phyloP scores from a whole-genome alignment of 768 basidiomycete genomes.

The Dendrothele bispora region DNA sequence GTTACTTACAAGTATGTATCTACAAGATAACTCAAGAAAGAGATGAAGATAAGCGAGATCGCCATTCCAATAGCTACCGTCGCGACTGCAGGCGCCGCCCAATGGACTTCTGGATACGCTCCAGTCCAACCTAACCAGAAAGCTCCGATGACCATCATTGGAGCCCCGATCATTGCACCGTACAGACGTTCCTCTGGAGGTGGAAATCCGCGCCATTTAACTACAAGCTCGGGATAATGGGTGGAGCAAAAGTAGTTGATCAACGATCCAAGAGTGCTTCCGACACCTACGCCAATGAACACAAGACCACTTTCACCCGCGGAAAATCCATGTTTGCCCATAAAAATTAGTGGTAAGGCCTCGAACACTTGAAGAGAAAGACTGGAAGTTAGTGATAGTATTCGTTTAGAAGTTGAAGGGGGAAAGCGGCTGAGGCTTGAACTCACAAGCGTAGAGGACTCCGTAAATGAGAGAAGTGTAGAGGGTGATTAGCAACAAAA shows the following conservation, averaged over 20 bases:
- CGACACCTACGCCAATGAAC: slow-evolving; percentile 39
- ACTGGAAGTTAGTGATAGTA: not conserved
- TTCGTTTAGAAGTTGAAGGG: too few species aligned
- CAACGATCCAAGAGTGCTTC: slow-evolving; percentile 28
- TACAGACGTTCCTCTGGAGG: slow-evolving; percentile 40
- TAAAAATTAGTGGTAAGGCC: slow-evolving; percentile 37
- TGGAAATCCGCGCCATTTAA: slow-evolving; percentile 37
- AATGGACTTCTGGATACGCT: slow-evolving; percentile 30
- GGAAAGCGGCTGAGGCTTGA: slow-evolving; percentile 3
- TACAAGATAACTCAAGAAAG: slow-evolving; percentile 59
- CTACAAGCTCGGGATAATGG: slow-evolving; percentile 30
- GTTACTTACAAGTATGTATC: slow-evolving; percentile 53
- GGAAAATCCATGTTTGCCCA: slow-evolving; percentile 32
- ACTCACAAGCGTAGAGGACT: slow-evolving; percentile 54
- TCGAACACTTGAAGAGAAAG: slow-evolving; percentile 28
- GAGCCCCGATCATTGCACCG: slow-evolving; percentile 36
- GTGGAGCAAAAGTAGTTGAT: slow-evolving; percentile 21
- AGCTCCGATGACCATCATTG: slow-evolving; percentile 30
- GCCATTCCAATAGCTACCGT: slow-evolving; percentile 31
- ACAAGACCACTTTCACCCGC: slow-evolving; percentile 34
- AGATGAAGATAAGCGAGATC: slow-evolving; percentile 51
- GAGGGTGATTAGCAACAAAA: slow-evolving; percentile 46
- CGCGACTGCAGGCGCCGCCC: slow-evolving; percentile 35
- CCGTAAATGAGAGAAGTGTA: slow-evolving; percentile 51
- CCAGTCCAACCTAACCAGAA: slow-evolving; percentile 43